Base-by-base conservation (phyloP, 1,139 yeast species). In the Scheffersomyces parashehatae region DNA sequence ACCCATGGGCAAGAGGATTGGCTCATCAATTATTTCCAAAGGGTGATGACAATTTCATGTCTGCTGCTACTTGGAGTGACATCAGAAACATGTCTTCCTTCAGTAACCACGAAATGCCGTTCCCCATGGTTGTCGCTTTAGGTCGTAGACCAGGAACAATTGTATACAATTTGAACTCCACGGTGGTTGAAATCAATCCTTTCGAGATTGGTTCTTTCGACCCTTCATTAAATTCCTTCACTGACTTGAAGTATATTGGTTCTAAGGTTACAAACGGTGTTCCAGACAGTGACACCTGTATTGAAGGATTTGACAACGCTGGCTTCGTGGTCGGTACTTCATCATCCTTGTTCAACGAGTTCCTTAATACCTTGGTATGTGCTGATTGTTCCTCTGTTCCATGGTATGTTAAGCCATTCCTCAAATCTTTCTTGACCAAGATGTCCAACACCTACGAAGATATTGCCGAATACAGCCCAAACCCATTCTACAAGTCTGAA, bases 271-370 rank as follows among this genome's bases (percentile, higher is more conserved):
- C 51, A 35, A 64, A 67, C 45, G 76, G 76, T 4, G 44, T 46
- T 24, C 65, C 72, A 8, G 39, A 41, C 9, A 54, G 56, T 37
- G 64, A 57, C 36, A 54, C 53, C 13, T 87, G 95, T 66, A 65
- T 80, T 44, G 75, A 72, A 11, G 95, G 95, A 2, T 83, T 77
- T 50, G 95, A 87, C 62, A 87, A 87, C 59, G 85, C 87, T 5
- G 95, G 91, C 1, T 87, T 79, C 60, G 70, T 85, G 35, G 65
- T 86, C 64, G 95, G 95, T 36, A 84, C 95, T 2, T 85, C 95
- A 0, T 84, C 95, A 0, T 75, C 93, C 1, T 69, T 89, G 44
- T 89, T 88, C 68, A 88, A 88, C 64, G 81, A 82, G 58, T 82
- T 85, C 54, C 61, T 86, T 36, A 67, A 85, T 46, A 79, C 79